Evolutionary conservation across 768 basidiomycete genomes (phyloP).

Genomic region (Mycena floridula): DNA sequence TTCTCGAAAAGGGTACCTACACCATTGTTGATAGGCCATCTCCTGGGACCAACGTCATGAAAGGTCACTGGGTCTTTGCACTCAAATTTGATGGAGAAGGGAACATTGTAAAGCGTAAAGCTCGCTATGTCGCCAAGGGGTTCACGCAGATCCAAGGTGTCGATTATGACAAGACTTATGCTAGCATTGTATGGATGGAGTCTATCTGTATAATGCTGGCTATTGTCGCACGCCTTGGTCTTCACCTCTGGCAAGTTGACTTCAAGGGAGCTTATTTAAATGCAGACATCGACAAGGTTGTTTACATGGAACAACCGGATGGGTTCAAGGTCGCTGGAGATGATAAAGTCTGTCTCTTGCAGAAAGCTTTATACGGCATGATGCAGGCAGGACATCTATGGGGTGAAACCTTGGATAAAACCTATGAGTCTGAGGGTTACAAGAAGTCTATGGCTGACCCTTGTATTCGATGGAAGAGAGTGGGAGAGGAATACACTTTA

Average conservation of each 20-base stretch:
- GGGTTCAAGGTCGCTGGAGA: background rate
- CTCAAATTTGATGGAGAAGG: too few species aligned
- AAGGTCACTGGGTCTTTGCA: too few species aligned
- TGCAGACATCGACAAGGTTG: background rate
- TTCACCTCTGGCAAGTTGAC: background rate
- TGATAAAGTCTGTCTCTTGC: background rate
- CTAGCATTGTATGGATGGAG: slow-evolving; percentile 1
- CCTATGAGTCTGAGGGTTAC: background rate
- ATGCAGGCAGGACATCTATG: background rate
- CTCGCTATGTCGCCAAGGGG: background rate
- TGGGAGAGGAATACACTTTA: too few species aligned
- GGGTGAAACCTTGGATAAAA: background rate
- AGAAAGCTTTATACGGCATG: background rate
- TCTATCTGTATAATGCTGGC: slow-evolving; percentile 5
- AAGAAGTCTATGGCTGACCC: background rate
- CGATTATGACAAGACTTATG: slow-evolving; percentile 6
- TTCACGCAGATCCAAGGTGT: slow-evolving; percentile 1
- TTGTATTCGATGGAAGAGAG: background rate
- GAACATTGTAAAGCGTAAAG: background rate
- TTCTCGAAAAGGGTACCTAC: too few species aligned
- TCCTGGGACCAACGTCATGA: too few species aligned
- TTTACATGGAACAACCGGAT: background rate
- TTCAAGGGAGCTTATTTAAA: background rate
- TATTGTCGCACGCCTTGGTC: background rate
- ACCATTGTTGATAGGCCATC: too few species aligned